phyloP scores from a whole-genome alignment of 2,329 filamentous ascomycete species.

The Colletotrichum tropicale region DNA sequence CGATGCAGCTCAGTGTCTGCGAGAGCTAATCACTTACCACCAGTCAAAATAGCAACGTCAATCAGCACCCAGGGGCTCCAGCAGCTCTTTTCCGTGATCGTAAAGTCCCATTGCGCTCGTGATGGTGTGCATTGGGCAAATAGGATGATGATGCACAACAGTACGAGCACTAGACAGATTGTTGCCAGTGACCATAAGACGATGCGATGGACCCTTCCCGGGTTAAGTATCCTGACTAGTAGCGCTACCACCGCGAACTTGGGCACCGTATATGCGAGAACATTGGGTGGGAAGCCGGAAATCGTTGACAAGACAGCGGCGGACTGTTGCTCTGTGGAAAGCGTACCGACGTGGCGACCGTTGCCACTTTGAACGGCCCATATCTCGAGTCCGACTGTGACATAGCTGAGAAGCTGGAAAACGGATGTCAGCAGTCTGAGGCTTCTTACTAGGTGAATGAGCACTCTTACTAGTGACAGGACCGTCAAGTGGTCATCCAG shows the following conservation, averaged over 20 bases:
- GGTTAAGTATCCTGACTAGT: slow-evolving; percentile 28
- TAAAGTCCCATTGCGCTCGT: slow-evolving; percentile 26
- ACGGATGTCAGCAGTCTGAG: neutral
- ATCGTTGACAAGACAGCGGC: slow-evolving; percentile 25
- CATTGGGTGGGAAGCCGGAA: slow-evolving; percentile 28
- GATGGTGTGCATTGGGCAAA: slow-evolving; percentile 28
- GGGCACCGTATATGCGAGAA: slow-evolving; percentile 29
- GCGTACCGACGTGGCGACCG: neutral
- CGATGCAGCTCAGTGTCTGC: neutral
- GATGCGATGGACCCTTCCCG: slow-evolving; percentile 19
- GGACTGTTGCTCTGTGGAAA: neutral
- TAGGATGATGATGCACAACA: slow-evolving; percentile 24
- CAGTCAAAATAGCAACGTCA: neutral
- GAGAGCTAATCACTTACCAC: neutral
- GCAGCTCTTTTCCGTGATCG: neutral
- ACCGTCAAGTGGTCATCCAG: neutral
- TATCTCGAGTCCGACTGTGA: neutral
- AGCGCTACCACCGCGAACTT: slow-evolving; percentile 32
- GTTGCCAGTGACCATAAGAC: slow-evolving; percentile 28
- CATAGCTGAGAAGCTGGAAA: neutral
- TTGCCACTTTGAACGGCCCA: neutral
- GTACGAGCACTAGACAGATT: slow-evolving; percentile 18
- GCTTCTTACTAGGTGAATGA: rapidly evolving
- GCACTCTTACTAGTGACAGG: neutral
- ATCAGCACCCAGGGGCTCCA: slow-evolving; percentile 1